A percentile compares a stretch with the other conserved stretches of the same genome.
Evolutionary conservation across 176 grass and related monocot species (phyloP).

Genomic region (Eremochloa ophiuroides): DNA sequence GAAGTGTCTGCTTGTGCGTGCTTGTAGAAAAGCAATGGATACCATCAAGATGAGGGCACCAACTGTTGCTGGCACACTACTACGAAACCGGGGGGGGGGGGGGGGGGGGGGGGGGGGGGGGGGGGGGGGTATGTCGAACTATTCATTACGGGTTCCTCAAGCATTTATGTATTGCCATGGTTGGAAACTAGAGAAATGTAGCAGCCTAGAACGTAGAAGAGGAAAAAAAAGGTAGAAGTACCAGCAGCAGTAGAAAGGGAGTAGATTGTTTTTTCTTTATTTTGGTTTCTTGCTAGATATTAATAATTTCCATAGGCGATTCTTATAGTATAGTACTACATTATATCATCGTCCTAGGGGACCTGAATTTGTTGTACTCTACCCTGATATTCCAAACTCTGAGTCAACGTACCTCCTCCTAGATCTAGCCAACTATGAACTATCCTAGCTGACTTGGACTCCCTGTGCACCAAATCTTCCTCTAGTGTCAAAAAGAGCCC

Average conservation of each 20-base stretch:
- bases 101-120: no score
- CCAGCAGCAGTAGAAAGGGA: neutral
- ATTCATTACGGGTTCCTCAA: neutral
- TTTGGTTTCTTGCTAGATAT: neutral
- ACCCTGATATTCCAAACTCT: neutral
- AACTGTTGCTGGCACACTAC: neutral
- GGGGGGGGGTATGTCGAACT: no score
- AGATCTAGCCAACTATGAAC: neutral
- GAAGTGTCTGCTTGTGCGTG: neutral
- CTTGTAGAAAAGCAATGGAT: neutral
- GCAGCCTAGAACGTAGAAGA: neutral
- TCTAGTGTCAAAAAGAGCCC: neutral
- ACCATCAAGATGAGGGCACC: neutral
- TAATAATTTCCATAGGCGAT: neutral
- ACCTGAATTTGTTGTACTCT: neutral
- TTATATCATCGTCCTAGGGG: neutral
- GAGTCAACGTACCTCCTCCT: neutral
- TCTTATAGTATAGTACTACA: neutral
- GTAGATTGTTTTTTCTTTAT: neutral
- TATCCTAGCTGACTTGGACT: neutral
- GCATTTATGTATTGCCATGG: neutral
- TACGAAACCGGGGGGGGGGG: no score
- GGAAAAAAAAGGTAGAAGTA: neutral
- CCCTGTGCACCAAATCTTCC: neutral
- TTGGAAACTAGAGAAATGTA: neutral